Conservation (phyloP, 2,329 filamentous ascomycete species). For the Fusarium beomiforme region DNA sequence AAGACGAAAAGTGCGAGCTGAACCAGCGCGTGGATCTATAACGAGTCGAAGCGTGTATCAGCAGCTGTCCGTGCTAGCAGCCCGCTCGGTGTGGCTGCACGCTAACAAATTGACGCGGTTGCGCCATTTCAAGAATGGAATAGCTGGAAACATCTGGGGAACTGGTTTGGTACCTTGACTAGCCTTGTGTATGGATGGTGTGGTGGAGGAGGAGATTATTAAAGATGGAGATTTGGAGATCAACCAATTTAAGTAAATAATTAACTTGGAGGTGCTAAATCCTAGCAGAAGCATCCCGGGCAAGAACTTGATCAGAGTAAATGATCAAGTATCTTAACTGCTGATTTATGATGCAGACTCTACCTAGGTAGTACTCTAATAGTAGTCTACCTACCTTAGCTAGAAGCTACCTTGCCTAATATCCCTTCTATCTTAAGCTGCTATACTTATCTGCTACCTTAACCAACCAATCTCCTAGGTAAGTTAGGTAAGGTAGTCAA, state of each 20-base stretch:
- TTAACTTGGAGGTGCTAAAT: background rate
- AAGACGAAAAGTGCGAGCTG: constrained; percentile 40
- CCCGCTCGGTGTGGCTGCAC: constrained; percentile 8
- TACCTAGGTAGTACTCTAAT: too few species aligned
- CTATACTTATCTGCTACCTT: too few species aligned
- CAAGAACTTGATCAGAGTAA: background rate
- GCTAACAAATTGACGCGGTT: constrained; percentile 19
- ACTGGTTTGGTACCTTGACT: too few species aligned
- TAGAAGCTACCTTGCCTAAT: too few species aligned
- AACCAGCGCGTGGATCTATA: constrained; percentile 37
- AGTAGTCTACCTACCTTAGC: too few species aligned
- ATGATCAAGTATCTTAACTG: background rate
- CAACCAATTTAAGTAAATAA: background rate
- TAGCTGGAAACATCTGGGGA: constrained; percentile 29
- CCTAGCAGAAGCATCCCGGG: background rate
- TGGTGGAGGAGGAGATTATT: constrained; percentile 11
- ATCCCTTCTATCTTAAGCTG: too few species aligned
- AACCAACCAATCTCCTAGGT: background rate
- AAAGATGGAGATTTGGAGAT: constrained; percentile 21
- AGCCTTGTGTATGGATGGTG: constrained; percentile 5
- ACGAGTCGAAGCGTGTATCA: constrained; percentile 41
- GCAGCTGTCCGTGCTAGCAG: constrained; percentile 28
- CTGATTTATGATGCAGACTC: background rate
- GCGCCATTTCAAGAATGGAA: constrained; percentile 17
- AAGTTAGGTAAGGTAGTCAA: too few species aligned